Evolutionary conservation across 805 yeast genomes (phyloP).

Genomic region (Candida silvicultrix): DNA sequence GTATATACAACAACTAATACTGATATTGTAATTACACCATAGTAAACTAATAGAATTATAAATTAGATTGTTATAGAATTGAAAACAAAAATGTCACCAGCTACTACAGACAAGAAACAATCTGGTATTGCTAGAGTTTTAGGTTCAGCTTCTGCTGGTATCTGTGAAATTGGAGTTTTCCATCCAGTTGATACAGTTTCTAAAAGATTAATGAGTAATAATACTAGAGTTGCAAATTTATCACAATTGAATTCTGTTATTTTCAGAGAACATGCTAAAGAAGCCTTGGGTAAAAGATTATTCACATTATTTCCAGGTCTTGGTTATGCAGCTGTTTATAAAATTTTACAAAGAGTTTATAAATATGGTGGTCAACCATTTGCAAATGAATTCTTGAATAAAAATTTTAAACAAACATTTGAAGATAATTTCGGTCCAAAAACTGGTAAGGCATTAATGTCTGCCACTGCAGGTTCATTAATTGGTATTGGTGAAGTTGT

Average conservation of each 20-base stretch:
- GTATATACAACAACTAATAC: too few relatives aligned
- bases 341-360: slow-evolving; percentile 94
- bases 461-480: slow-evolving; percentile 95
- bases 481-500: slow-evolving; percentile 98
- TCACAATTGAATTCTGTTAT: slow-evolving; percentile 78
- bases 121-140: slow-evolving; percentile 85
- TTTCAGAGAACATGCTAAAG: slow-evolving; percentile 73
- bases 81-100: slow-evolving; percentile 22
- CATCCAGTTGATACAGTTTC: slow-evolving; percentile 99
- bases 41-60: neutral
- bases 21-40: too few relatives aligned
- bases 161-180: slow-evolving; percentile 92
- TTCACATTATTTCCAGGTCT: slow-evolving; percentile 93
- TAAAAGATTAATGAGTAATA: slow-evolving; percentile 87
- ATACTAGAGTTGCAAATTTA: slow-evolving; percentile 55
- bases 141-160: slow-evolving; percentile 97
- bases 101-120: slow-evolving; percentile 64
- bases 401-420: slow-evolving; percentile 62
- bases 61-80: too few relatives aligned
- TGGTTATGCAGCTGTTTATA: slow-evolving; percentile 97
- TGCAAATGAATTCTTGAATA: slow-evolving; percentile 85
- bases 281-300: slow-evolving; percentile 63
- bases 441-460: slow-evolving; percentile 94
- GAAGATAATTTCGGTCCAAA: slow-evolving; percentile 82
- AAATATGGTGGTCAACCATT: slow-evolving; percentile 99